phyloP scores from a whole-genome alignment of 2,329 filamentous ascomycete species.

The Tolypocladium sp. region DNA sequence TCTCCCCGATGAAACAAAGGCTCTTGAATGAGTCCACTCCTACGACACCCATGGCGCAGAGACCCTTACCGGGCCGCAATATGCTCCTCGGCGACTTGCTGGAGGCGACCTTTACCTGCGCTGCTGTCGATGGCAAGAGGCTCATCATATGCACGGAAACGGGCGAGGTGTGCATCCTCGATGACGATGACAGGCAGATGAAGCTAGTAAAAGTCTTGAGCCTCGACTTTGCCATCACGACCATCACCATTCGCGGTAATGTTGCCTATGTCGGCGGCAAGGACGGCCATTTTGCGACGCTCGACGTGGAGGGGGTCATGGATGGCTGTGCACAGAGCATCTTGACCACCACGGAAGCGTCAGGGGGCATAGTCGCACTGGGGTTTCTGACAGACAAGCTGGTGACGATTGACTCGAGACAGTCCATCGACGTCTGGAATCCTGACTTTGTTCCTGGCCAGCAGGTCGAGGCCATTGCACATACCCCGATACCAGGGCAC shows the following conservation, averaged over 20 bases:
- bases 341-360: conserved; percentile 25
- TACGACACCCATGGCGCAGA: conserved; percentile 35
- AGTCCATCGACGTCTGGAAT: conserved; percentile 62
- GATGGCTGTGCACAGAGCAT: conserved; percentile 29
- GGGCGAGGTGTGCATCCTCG: conserved; percentile 81
- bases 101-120: conserved; percentile 76
- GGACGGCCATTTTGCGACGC: conserved; percentile 46
- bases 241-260: conserved; percentile 51
- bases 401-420: conserved; percentile 66
- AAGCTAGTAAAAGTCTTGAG: conserved; percentile 59
- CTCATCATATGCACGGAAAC: conserved; percentile 80
- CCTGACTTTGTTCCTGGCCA: conserved; percentile 33
- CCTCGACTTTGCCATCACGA: conserved; percentile 58
- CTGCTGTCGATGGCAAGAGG: conserved; percentile 62
- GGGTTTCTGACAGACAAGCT: conserved; percentile 59
- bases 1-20: conserved; percentile 56
- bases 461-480: conserved; percentile 26
- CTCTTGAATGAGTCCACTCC: conserved; percentile 33
- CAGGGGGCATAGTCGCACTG: conserved; percentile 52
- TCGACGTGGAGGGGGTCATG: conserved; percentile 42
- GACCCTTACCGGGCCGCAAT: conserved; percentile 73
- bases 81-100: conserved; percentile 73
- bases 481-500: conserved; percentile 51
- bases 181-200: conserved; percentile 65
- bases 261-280: conserved; percentile 61